Evolutionary conservation across 768 basidiomycete genomes (phyloP), one percentile per base, ranked within the genome.

Genomic region (Lentinus brumalis): DNA sequence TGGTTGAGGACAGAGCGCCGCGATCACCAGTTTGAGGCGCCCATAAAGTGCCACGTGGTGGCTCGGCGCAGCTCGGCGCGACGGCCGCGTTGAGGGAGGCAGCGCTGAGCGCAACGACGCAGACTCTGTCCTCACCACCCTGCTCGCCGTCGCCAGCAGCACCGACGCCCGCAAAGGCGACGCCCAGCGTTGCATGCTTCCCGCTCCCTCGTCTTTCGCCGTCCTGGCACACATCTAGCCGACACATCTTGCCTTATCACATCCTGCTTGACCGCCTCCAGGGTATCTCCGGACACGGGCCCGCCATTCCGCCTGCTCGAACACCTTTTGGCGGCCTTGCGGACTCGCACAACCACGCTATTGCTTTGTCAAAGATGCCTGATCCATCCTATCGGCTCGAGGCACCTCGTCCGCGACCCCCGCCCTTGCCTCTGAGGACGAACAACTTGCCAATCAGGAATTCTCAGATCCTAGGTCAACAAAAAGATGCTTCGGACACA

Each of bases 381-480:
- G 77, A 78, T 61, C 76, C 86, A 30, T 85, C 83, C 15, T 87
- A 89, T 76, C 82, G 82, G 64, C 77, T 91, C 47, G 83, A 90
- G 72, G 78, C 85, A 0, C 81, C 87, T 39, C 84, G 86, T 41
- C 77, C 86, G 21, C 82, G 86, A 49, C 87, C 86, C 14, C 78
- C 86, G 5, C 86, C 88, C 10, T 74, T 89, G 59, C 82, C 71
- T 45, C 62, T 71, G 53, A 51, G 82, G 59, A 81, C 85, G 57
- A 78, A 81, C 68, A 76, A 76, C 64, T 78, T 78, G 45, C 77
- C 82, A 67, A 70, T 76, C 67, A 73, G 81, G 44, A 75, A 78
- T 16, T 77, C 84, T 10, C 71, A 80, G 53, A 69, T 79, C 32
- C 76, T 71, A 66, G 71, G 71, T 63, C 75, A 76, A 35, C 35